phyloP scores from a whole-genome alignment of 1,284 basidiomycete species.

The Cutaneotrichosporon spelunceum region DNA sequence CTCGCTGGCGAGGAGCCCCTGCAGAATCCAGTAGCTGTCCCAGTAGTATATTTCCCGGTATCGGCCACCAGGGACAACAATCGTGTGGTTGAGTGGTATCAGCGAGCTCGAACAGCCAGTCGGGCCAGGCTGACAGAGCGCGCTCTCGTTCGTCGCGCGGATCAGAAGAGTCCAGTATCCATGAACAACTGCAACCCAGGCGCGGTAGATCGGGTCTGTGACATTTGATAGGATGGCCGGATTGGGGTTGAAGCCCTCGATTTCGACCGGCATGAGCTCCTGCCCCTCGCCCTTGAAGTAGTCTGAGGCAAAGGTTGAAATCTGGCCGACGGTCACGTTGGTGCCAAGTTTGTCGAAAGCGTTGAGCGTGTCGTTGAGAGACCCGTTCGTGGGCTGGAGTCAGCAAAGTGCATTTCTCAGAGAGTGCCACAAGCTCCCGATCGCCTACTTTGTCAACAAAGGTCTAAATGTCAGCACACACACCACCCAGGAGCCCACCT shows the following conservation, averaged over 20 bases:
- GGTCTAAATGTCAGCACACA: constrained; percentile 28
- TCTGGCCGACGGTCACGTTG: constrained; percentile 55
- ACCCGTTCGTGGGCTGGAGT: constrained; percentile 64
- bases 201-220: constrained; percentile 65
- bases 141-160: constrained; percentile 63
- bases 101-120: constrained; percentile 71
- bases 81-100: constrained; percentile 83
- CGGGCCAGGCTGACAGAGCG: constrained; percentile 59
- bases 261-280: constrained; percentile 65
- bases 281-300: constrained; percentile 81
- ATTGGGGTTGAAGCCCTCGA: constrained; percentile 61
- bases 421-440: background rate
- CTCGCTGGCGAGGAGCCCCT: constrained; percentile 75
- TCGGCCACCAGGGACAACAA: constrained; percentile 79
- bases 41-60: constrained; percentile 57
- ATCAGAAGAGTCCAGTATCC: constrained; percentile 77
- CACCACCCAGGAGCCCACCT: constrained; percentile 55
- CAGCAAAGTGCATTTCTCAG: too few species aligned
- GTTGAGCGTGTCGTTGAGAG: constrained; percentile 63
- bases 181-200: constrained; percentile 73
- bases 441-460: constrained; percentile 67
- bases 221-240: constrained; percentile 73
- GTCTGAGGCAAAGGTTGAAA: constrained; percentile 66
- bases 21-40: constrained; percentile 70
- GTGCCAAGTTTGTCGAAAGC: constrained; percentile 65